A percentile compares a stretch with the other conserved stretches of the same genome.
Evolutionary conservation across 805 yeast species (phyloP).

Genomic region (Metschnikowia bowlesiae): DNA sequence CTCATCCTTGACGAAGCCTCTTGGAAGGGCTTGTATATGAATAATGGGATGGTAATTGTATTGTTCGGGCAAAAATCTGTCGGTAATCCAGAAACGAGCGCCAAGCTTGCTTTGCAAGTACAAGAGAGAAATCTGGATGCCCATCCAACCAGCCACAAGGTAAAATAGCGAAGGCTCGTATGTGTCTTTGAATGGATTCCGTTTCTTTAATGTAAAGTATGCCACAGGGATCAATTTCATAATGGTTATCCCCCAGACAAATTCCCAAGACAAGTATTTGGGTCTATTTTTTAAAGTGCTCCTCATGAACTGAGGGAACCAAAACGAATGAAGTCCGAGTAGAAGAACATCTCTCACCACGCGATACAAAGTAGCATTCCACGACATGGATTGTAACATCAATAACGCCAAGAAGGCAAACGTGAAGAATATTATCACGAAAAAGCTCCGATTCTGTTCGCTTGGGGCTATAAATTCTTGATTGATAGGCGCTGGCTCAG

Average conservation of each 20-base stretch:
- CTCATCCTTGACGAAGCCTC: constrained; percentile 49
- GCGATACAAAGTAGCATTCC: constrained; percentile 57
- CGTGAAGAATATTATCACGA: constrained; percentile 24
- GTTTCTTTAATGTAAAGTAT: constrained; percentile 50
- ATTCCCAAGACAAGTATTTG: constrained; percentile 65
- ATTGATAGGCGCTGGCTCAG: not conserved
- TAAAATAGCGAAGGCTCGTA: constrained; percentile 49
- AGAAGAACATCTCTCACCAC: constrained; percentile 55
- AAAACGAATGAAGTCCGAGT: constrained; percentile 58
- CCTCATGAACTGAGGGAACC: constrained; percentile 87
- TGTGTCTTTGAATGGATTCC: constrained; percentile 70
- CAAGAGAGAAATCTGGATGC: constrained; percentile 54
- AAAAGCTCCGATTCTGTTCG: constrained; percentile 18
- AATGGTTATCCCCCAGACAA: constrained; percentile 62
- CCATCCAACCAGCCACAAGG: constrained; percentile 50
- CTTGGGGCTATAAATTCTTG: not conserved
- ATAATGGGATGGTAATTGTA: constrained; percentile 78
- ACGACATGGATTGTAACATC: constrained; percentile 48
- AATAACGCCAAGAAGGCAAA: constrained; percentile 44
- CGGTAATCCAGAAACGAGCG: constrained; percentile 79
- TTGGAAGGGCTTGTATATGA: constrained; percentile 55
- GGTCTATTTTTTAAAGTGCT: constrained; percentile 67
- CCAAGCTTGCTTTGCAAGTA: constrained; percentile 66
- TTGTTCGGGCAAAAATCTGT: constrained; percentile 67
- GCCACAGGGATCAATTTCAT: constrained; percentile 60